These are phyloP conservation scores for Coemansia aciculifera DNA, from an alignment of 192 early-diverging fungal species.

Conservation along the genomic window DNA sequence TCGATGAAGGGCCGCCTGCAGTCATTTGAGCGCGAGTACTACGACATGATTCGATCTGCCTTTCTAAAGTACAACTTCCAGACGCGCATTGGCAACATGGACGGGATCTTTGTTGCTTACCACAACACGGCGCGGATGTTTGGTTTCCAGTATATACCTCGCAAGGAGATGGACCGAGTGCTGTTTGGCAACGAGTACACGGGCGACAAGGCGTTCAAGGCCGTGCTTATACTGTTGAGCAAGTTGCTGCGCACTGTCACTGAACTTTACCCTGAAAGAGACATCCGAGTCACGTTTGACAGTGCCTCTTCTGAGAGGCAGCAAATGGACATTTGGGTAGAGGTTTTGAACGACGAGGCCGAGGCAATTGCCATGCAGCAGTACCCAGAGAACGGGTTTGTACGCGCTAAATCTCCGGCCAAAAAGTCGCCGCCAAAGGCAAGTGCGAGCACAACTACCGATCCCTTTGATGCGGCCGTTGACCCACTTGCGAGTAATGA, in stretches of 20 bases:
- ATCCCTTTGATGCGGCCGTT: slow-evolving; percentile 17
- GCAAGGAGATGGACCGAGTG: slow-evolving; percentile 78
- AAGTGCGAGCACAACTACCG: not conserved
- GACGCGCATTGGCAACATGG: slow-evolving; percentile 92
- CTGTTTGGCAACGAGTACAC: slow-evolving; percentile 71
- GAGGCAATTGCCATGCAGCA: slow-evolving; percentile 28
- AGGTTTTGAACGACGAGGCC: slow-evolving; percentile 53
- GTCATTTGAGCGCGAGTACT: slow-evolving; percentile 91
- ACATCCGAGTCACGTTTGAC: slow-evolving; percentile 63
- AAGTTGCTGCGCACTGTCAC: slow-evolving; percentile 64
- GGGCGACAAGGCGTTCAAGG: slow-evolving; percentile 71
- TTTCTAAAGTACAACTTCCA: slow-evolving; percentile 90
- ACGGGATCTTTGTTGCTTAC: slow-evolving; percentile 89
- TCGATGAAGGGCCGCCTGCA: slow-evolving; percentile 65
- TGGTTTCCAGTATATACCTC: slow-evolving; percentile 91
- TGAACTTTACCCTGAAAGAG: slow-evolving; percentile 59
- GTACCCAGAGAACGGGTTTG: slow-evolving; percentile 33
- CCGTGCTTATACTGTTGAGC: slow-evolving; percentile 64
- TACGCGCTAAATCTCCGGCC: not conserved
- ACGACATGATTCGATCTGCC: slow-evolving; percentile 89
- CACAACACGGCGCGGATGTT: slow-evolving; percentile 90
- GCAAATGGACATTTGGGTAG: slow-evolving; percentile 57
- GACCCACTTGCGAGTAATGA: slow-evolving; percentile 32
- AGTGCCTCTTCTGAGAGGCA: slow-evolving; percentile 5
- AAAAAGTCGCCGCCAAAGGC: slow-evolving; percentile 1